Conservation (phyloP, 352 stramenopile genomes). For the Globisporangium nunn region DNA sequence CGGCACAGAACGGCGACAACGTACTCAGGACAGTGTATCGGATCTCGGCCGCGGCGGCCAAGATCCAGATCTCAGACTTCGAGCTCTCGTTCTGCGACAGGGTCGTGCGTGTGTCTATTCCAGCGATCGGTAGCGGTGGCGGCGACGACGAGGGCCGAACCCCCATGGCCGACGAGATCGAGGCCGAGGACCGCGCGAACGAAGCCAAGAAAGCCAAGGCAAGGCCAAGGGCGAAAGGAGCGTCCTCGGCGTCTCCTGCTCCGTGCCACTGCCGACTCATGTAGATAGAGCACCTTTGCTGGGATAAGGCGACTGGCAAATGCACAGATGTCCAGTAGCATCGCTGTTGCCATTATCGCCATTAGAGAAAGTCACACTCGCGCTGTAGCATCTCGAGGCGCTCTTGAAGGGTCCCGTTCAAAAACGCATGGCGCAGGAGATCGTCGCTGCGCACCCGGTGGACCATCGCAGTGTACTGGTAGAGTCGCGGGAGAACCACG, state of each 20-base stretch:
- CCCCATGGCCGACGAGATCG: slow-evolving; percentile 67
- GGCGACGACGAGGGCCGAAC: slow-evolving; percentile 43
- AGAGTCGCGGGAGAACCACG: slow-evolving; percentile 61
- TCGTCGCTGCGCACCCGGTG: slow-evolving; percentile 44
- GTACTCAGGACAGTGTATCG: slow-evolving; percentile 77
- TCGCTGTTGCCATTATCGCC: background rate
- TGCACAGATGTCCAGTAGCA: background rate
- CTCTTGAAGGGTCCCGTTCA: slow-evolving; percentile 44
- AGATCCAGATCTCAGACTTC: slow-evolving; percentile 68
- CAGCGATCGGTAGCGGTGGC: slow-evolving; percentile 8
- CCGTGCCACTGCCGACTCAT: slow-evolving; percentile 8
- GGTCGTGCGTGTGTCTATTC: slow-evolving; percentile 49
- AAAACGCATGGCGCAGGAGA: slow-evolving; percentile 43
- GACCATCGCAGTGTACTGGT: slow-evolving; percentile 36
- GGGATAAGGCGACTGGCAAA: background rate
- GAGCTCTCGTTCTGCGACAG: slow-evolving; percentile 79
- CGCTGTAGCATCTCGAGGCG: slow-evolving; percentile 35
- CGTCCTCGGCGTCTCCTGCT: background rate
- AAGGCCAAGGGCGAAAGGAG: too few species aligned
- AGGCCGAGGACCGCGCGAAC: slow-evolving; percentile 60
- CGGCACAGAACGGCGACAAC: slow-evolving; percentile 78
- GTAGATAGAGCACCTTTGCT: slow-evolving; percentile 8
- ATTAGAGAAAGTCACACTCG: slow-evolving; percentile 55
- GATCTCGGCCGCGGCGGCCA: slow-evolving; percentile 55
- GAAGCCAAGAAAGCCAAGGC: slow-evolving; percentile 29